A percentile compares a stretch with the other conserved stretches of the same genome.
Evolutionary conservation across 805 yeast genomes (phyloP).

Genomic region (Ogataea allantospora): DNA sequence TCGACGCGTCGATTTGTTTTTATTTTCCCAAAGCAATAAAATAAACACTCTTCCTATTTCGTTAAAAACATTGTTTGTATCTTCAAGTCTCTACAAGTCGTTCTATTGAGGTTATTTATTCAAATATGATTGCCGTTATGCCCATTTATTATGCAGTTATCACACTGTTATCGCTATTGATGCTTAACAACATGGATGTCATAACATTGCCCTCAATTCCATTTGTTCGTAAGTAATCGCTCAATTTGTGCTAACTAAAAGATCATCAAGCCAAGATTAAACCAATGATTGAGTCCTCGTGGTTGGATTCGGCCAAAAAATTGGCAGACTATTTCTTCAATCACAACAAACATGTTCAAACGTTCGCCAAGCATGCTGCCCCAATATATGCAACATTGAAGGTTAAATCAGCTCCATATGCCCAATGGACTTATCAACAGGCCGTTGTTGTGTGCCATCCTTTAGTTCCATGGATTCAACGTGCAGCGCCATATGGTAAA

Average conservation of each 20-base stretch:
- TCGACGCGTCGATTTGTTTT: slow-evolving; percentile 9
- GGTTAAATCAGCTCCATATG: slow-evolving; percentile 1
- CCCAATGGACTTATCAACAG: neutral
- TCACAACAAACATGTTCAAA: slow-evolving; percentile 17
- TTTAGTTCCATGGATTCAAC: neutral
- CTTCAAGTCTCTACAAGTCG: neutral
- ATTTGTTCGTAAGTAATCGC: slow-evolving; percentile 2
- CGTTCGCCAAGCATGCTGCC: slow-evolving; percentile 2
- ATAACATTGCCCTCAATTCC: slow-evolving; percentile 13
- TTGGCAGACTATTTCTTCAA: slow-evolving; percentile 12
- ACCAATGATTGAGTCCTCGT: too few species aligned
- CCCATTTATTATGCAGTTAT: slow-evolving; percentile 20
- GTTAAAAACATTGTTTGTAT: neutral
- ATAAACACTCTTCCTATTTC: slow-evolving; percentile 3
- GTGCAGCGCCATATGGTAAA: slow-evolving; percentile 7
- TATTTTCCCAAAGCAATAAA: slow-evolving; percentile 7
- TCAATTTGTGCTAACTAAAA: neutral
- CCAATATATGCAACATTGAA: slow-evolving; percentile 6
- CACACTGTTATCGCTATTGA: slow-evolving; percentile 17
- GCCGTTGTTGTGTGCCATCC: neutral
- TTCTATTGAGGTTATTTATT: neutral
- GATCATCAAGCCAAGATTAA: neutral
- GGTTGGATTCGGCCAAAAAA: neutral
- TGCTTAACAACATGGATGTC: slow-evolving; percentile 13
- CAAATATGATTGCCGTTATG: slow-evolving; percentile 12